These are phyloP conservation scores for Mortierella sp. DNA, from an alignment of 371 early-diverging fungal genomes.

Conservation along the genomic window DNA sequence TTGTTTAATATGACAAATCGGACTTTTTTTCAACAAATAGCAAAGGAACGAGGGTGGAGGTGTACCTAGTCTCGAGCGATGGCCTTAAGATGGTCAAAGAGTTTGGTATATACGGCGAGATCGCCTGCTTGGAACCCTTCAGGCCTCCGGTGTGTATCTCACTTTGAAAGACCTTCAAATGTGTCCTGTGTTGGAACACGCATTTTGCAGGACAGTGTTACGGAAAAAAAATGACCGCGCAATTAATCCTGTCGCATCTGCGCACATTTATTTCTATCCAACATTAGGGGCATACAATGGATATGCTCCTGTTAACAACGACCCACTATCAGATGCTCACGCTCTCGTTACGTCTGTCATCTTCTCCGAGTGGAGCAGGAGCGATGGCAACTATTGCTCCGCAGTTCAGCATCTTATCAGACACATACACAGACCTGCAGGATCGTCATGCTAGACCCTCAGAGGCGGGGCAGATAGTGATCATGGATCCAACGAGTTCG, in stretches of 20 bases:
- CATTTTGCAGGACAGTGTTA: too few species aligned
- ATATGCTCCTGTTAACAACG: conserved; percentile 48
- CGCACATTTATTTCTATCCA: background rate
- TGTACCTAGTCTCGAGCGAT: conserved; percentile 72
- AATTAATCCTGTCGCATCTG: conserved; percentile 21
- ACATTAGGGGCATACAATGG: conserved; percentile 37
- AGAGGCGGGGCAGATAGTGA: conserved; percentile 37
- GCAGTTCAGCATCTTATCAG: conserved; percentile 53
- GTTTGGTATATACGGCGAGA: conserved; percentile 80
- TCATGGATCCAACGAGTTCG: conserved; percentile 40
- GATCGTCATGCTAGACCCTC: conserved; percentile 50
- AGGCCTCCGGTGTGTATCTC: conserved; percentile 65
- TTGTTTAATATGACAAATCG: background rate
- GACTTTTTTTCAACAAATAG: conserved; percentile 51
- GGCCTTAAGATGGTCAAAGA: conserved; percentile 77
- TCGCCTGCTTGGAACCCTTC: conserved; percentile 72
- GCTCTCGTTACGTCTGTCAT: conserved; percentile 35
- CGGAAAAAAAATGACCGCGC: background rate
- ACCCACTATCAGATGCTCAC: conserved; percentile 51
- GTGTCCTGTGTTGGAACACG: too few species aligned
- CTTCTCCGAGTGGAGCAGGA: conserved; percentile 8
- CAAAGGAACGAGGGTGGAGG: conserved; percentile 82
- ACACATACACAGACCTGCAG: conserved; percentile 35
- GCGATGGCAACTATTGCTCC: conserved; percentile 14
- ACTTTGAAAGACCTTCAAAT: too few species aligned